Conservation (phyloP, 192 early-diverging fungal genomes). For the Podila verticillata region DNA sequence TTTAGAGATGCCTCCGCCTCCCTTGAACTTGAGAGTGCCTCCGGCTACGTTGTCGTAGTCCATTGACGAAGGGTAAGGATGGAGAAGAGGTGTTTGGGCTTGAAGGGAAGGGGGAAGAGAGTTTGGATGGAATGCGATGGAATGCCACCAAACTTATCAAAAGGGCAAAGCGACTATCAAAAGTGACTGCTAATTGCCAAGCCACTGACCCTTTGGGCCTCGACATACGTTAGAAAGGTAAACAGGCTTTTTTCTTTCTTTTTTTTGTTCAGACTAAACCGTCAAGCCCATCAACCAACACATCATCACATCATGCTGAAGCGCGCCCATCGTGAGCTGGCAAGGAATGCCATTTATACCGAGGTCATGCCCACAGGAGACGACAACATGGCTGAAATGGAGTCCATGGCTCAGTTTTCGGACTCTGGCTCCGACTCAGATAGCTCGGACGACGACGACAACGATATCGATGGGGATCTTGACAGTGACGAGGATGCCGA, state of each 20-base stretch:
- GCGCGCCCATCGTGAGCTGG: constrained; percentile 37
- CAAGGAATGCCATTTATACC: constrained; percentile 49
- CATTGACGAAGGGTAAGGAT: background rate
- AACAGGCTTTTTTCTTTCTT: background rate
- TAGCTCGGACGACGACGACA: constrained; percentile 21
- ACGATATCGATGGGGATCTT: constrained; percentile 23
- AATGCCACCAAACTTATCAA: background rate
- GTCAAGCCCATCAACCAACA: constrained; percentile 7
- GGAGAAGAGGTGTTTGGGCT: background rate
- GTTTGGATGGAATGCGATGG: background rate
- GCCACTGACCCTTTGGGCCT: background rate
- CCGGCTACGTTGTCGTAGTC: constrained; percentile 55
- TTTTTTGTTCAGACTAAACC: background rate
- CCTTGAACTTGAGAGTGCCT: constrained; percentile 76
- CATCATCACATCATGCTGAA: constrained; percentile 26
- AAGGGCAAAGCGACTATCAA: too few species aligned
- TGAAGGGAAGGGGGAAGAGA: background rate
- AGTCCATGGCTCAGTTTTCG: constrained; percentile 41
- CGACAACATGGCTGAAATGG: constrained; percentile 24
- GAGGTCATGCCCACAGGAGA: constrained; percentile 49
- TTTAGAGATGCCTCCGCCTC: constrained; percentile 55
- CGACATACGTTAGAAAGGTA: background rate
- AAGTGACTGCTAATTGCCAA: background rate
- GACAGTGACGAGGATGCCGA: constrained; percentile 46
- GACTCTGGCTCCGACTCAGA: constrained; percentile 51